phyloP scores from a whole-genome alignment of 2,329 filamentous ascomycete genomes.

The Zymoseptoria ardabiliae region DNA sequence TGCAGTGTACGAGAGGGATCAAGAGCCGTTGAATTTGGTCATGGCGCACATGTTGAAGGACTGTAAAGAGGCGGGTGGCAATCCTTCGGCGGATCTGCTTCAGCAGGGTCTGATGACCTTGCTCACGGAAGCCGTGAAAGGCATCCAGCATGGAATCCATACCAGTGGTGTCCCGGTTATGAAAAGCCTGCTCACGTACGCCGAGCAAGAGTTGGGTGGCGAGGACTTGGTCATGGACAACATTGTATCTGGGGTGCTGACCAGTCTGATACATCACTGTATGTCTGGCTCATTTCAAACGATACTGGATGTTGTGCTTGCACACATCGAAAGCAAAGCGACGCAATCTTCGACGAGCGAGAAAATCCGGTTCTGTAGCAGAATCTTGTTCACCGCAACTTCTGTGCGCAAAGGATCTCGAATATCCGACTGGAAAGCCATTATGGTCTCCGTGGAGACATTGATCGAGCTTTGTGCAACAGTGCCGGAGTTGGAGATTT shows the following conservation, averaged over 20 bases:
- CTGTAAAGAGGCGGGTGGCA: conserved; percentile 44
- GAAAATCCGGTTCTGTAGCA: conserved; percentile 35
- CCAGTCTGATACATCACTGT: conserved; percentile 76
- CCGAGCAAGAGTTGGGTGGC: conserved; percentile 9
- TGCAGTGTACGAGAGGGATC: conserved; percentile 65
- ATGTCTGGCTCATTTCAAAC: conserved; percentile 65
- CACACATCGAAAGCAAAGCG: conserved; percentile 37
- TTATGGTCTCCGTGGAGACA: conserved; percentile 44
- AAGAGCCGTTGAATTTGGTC: conserved; percentile 60
- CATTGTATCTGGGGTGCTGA: conserved; percentile 67
- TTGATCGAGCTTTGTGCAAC: conserved; percentile 25
- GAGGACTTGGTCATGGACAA: conserved; percentile 32
- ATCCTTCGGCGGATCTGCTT: conserved; percentile 53
- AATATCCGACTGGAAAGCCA: conserved; percentile 61
- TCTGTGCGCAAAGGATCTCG: conserved; percentile 76
- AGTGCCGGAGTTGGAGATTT: conserved; percentile 12
- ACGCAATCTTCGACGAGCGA: conserved; percentile 26
- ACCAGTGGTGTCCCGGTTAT: conserved; percentile 50
- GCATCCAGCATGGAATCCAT: conserved; percentile 52
- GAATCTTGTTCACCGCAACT: conserved; percentile 60
- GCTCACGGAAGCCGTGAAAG: conserved; percentile 73
- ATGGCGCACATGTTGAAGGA: conserved; percentile 65
- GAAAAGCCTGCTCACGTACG: conserved; percentile 39
- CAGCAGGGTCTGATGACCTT: conserved; percentile 85
- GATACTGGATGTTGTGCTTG: conserved; percentile 56